Percentiles rank a stretch among this genome's conserved stretches.
These are phyloP conservation scores for Euphrasia arctica DNA, from an alignment of 305 asterid genomes.

Conservation along the genomic window DNA sequence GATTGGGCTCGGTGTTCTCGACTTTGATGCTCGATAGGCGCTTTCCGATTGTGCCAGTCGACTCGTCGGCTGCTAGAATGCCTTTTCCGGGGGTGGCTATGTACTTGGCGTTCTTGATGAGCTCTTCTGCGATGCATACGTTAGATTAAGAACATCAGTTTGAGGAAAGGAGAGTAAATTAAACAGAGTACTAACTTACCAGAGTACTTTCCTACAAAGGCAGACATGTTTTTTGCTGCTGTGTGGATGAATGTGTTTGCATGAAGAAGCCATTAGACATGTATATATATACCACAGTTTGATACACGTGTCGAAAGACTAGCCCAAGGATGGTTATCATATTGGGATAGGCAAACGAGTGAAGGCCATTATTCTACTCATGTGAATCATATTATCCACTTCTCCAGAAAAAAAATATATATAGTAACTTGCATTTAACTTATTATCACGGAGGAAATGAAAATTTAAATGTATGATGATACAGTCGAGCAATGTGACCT, in stretches of 20 bases:
- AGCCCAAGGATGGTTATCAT: constrained; percentile 64
- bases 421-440: too few relatives aligned
- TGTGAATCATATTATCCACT: constrained; percentile 2
- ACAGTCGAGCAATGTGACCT: too few relatives aligned
- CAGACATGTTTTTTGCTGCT: constrained; percentile 50
- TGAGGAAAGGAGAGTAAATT: not conserved
- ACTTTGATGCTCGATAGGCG: constrained; percentile 74
- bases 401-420: not conserved
- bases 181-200: constrained; percentile 38
- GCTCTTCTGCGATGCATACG: constrained; percentile 47
- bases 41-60: constrained; percentile 85
- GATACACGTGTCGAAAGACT: constrained; percentile 52
- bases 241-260: not conserved
- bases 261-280: constrained; percentile 6
- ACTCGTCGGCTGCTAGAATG: constrained; percentile 80
- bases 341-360: constrained; percentile 50
- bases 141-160: not conserved
- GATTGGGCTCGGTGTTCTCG: constrained; percentile 74
- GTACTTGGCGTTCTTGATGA: constrained; percentile 78
- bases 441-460: not conserved
- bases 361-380: constrained; percentile 34
- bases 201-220: constrained; percentile 76
- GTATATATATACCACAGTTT: constrained; percentile 29
- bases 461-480: too few relatives aligned
- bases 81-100: constrained; percentile 86